phyloP scores from a whole-genome alignment of 2,329 filamentous ascomycete genomes.

The Pestalotiopsis sp. region DNA sequence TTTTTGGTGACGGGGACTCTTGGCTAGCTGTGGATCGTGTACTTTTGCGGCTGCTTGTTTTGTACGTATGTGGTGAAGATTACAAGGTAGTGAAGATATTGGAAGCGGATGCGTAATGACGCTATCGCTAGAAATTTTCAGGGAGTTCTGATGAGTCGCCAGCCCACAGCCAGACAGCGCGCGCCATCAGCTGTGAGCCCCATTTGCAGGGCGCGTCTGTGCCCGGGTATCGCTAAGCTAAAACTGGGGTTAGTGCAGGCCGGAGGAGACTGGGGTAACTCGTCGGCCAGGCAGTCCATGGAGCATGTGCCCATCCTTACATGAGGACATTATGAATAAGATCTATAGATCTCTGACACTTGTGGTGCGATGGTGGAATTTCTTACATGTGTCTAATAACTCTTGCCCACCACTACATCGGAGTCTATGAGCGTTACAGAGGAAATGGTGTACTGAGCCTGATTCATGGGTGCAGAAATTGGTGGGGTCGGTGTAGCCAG shows the following conservation, averaged over 20 bases:
- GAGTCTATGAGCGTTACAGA: not conserved
- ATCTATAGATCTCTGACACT: not conserved
- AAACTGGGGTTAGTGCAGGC: not conserved
- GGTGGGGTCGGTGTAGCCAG: not conserved
- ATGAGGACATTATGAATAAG: not conserved
- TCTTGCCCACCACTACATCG: not conserved
- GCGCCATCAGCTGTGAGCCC: not conserved
- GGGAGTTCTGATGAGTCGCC: not conserved
- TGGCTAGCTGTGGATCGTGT: not conserved
- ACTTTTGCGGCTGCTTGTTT: not conserved
- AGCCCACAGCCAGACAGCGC: not conserved
- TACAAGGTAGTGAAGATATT: not conserved
- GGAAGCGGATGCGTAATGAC: conserved; percentile 8
- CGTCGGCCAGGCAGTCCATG: not conserved
- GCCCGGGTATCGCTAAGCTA: not conserved
- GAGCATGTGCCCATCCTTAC: not conserved
- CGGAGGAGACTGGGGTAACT: not conserved
- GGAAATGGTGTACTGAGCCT: not conserved
- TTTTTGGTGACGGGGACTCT: not conserved
- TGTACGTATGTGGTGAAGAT: not conserved
- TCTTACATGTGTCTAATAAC: not conserved
- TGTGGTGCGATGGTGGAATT: no score
- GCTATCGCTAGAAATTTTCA: conserved; percentile 12
- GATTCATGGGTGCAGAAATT: not conserved
- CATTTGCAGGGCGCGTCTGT: not conserved